Conservation (phyloP, 345 rosid genomes). For the Hibiscus tridactylites region DNA sequence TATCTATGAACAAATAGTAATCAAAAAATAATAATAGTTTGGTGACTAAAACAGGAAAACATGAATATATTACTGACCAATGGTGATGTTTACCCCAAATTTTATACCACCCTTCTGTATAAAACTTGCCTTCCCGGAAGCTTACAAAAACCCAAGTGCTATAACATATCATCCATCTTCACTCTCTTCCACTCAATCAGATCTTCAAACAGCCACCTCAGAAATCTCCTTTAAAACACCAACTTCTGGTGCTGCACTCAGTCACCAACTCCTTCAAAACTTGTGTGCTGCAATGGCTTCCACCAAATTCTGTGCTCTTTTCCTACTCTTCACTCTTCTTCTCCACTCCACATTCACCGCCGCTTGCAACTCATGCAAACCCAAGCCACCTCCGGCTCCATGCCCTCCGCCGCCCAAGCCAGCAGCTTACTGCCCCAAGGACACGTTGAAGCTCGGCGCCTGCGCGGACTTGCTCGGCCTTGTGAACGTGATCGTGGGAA, state of each 20-base stretch:
- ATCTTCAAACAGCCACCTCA: background rate
- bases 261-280: background rate
- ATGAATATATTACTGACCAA: too few relatives aligned
- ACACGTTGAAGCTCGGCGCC: background rate
- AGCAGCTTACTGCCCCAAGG: background rate
- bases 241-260: background rate
- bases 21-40: too few relatives aligned
- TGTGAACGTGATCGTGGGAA: background rate
- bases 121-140: background rate
- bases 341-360: background rate
- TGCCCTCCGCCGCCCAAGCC: background rate
- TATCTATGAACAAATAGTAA: too few relatives aligned
- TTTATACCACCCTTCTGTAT: too few relatives aligned
- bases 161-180: background rate
- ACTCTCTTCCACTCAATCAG: constrained; percentile 3
- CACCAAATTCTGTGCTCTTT: background rate
- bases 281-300: background rate
- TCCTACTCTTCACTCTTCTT: background rate
- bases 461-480: background rate
- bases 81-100: too few relatives aligned
- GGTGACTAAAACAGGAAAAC: too few relatives aligned
- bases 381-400: background rate
- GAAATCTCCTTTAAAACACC: constrained; percentile 23
- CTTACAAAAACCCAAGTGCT: background rate
- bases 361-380: background rate